Base-by-base conservation (phyloP, 139 green algal genomes). In the Picochlorum sp. region DNA sequence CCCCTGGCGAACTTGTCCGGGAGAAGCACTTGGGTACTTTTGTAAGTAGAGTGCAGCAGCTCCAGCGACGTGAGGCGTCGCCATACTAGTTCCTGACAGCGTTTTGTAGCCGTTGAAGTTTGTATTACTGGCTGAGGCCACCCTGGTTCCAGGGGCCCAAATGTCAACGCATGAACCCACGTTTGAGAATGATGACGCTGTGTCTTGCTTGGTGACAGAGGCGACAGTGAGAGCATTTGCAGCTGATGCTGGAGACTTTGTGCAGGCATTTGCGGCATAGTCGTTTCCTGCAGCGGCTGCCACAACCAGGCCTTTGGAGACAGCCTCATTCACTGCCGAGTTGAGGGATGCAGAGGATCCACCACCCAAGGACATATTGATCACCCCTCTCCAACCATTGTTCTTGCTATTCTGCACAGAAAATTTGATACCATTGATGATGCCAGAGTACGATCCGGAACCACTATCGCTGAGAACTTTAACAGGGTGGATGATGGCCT, bases 161-260 rank as follows among this genome's bases (percentile, higher is more conserved):
- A 86, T 70, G 61, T 77, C 77, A n/a, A 91, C 52, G 59, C 85
- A 91, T 16, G 62, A 50, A n/a, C 85, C 85, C 18, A 86, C 51
- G 63, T 91, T 88, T 57, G 71, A 83, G 58, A 83, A 89, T 57
- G 63, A 70, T 4, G 77, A 64, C 23, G 85, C 66, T 21, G 24
- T 26, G 57, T 81, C 66, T 49, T 71, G 3, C 21, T 50, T 41
- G 21, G 67, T 49, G 0, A 49, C 65, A 13, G 83, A 77, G 11
- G 69, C 82, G 4, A 91, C 80, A 4, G 77, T 73, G 16, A 88
- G 80, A 24, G 70, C 72, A 10, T 44, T 61, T 2, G 72, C 41
- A 15, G 72, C 71, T 6, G 58, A 63, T 6, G 69, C 71, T 5
- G 84, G 85, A 23, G 65, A 81, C 59, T 79, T 71, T 7, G 62